Evolutionary conservation across 2,329 filamentous ascomycete species (phyloP), one percentile per base, ranked within the genome.

Genomic region (Bipolaris bicolor): DNA sequence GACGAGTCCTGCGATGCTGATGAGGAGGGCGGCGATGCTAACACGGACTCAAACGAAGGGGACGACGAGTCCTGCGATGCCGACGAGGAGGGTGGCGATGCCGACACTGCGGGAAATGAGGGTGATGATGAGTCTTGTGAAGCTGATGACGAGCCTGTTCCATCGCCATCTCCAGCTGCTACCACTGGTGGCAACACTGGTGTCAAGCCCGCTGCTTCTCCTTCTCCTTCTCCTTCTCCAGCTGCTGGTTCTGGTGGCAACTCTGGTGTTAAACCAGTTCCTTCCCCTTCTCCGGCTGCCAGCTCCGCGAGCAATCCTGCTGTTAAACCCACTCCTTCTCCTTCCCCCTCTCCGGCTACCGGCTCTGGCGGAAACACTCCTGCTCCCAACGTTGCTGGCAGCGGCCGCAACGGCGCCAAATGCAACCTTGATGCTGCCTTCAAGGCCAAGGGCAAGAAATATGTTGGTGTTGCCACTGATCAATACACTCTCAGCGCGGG

Each of bases 401-500:
- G 41, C 20, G 60, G 65, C 5, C 52, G 66, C 37, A 64, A 67
- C 20, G 68, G 67, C 4, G 69, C 55, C 10, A 34, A 57, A 11
- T 72, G 69, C 61, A 64, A 64, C 53, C 84, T 83, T 74, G 78
- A 88, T 60, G 81, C 88, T 69, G 70, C 72, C 13, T 70, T 88
- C 76, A 83, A 84, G 70, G 81, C 82, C 55, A 82, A 84, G 66
- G 87, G 87, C 60, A 90, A 90, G 78, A 79, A 83, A 62, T 90
- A 90, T 76, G 85, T 83, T 53, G 88, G 88, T 62, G 82, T 82
- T 13, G 80, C 78, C 52, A 79, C 83, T 1, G 87, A 90, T 67
- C 78, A 83, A 67, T 77, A 77, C 59, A 80, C 77, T 10, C 80
- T 90, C 3, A 77, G 70, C 33, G 70, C 77, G 9, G 80, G 77